Evolutionary conservation across 306 rosid genomes (phyloP).

Genomic region (Medicago arabica): DNA sequence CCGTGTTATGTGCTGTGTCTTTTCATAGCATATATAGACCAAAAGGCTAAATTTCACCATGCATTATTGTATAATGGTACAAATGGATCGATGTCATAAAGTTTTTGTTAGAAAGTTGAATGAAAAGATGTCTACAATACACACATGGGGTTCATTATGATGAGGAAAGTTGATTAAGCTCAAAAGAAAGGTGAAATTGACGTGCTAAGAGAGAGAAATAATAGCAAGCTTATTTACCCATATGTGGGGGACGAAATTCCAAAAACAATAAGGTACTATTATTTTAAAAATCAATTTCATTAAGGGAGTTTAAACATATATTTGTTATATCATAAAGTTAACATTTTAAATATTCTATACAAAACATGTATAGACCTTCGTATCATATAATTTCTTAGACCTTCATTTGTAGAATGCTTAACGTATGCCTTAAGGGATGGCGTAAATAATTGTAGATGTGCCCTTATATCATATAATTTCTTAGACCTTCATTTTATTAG

Average conservation of each 20-base stretch:
- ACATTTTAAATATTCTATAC: too few species aligned
- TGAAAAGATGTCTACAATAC: conserved; percentile 35
- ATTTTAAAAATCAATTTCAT: too few species aligned
- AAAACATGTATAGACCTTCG: too few species aligned
- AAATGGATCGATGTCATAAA: conserved; percentile 38
- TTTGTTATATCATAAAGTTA: not conserved
- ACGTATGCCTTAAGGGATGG: too few species aligned
- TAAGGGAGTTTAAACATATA: not conserved
- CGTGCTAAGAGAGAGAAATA: not conserved
- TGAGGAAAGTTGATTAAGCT: conserved; percentile 37
- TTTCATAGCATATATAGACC: conserved; percentile 45
- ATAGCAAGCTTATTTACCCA: not conserved
- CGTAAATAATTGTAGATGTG: too few species aligned
- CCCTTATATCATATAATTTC: too few species aligned
- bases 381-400: too few species aligned
- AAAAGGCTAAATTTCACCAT: conserved; percentile 35
- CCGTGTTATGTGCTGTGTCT: conserved; percentile 45
- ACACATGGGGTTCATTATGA: conserved; percentile 40
- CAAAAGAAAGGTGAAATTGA: not conserved
- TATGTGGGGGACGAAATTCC: conserved; percentile 12
- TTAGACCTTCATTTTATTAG: too few species aligned
- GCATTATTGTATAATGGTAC: conserved; percentile 29
- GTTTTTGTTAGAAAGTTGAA: conserved; percentile 44
- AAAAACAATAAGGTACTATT: not conserved
- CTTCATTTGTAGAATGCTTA: too few species aligned